Base-by-base conservation (phyloP, 2,329 filamentous ascomycete genomes). In the Beauveria asiatica region DNA sequence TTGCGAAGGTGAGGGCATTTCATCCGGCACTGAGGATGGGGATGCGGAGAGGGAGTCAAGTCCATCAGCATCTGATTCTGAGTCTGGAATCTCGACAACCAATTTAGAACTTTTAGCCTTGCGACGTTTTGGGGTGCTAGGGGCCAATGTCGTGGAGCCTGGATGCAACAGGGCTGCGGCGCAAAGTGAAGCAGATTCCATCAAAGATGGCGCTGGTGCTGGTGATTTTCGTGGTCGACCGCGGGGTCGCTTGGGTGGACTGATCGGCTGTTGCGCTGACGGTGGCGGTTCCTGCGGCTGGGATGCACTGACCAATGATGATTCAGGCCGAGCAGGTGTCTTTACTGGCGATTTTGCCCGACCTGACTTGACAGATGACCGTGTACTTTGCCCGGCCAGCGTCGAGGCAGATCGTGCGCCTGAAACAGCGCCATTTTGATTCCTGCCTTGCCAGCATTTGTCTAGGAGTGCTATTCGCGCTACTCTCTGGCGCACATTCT, bases 401-500 rank as follows among this genome's bases (percentile, higher is more conserved):
- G 66, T 64, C 11, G 64, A 56, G 4, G 60, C 44, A 37, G 49
- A 61, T 63, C 8, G 65, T 59, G 42, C 63, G 10, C 42, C 39
- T 67, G 9, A 66, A 62, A 41, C 64, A 63, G 11, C 55, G 55
- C 45, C 66, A 63, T 4, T 55, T 59, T 68, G 66, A 21, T 79
- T 73, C 68, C 84, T 84, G 61, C 83, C 84, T 64, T 81, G 73
- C 87, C 88, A 92, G 70, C 89, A 92, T 67, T 85, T 82, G 56
- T 88, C 76, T 13, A 92, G 74, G 11, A 91, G 72, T 1, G 83
- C 76, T 62, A 92, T 85, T 86, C 90, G 90, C 9, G 83, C 83
- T 53, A 80, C 78, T 19, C 89, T 80, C 59, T 77, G 83, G 68
- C 86, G 89, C 33, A 92, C 75, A 1, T 85, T 76, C 68, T 92